Conservation (phyloP, 768 basidiomycete species). For the Rhizopogon vesiculosus region DNA sequence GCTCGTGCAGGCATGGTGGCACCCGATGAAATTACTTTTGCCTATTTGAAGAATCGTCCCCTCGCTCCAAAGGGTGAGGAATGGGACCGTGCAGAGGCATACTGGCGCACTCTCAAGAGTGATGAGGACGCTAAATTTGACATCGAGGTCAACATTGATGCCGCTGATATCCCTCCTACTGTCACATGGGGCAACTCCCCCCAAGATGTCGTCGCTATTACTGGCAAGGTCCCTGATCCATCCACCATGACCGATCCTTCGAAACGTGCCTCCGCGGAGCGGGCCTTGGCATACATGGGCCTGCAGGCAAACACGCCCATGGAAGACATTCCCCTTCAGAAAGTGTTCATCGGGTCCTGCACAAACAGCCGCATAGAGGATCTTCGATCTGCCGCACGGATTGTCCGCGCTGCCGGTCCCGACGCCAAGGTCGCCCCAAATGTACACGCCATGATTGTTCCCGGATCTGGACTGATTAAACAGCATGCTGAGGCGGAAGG, state of each 20-base stretch:
- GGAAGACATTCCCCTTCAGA: conserved; percentile 78
- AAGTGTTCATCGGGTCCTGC: conserved; percentile 92
- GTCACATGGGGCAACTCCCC: conserved; percentile 94
- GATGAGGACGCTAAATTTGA: conserved; percentile 87
- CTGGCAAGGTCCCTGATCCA: conserved; percentile 77
- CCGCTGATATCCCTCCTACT: conserved; percentile 84
- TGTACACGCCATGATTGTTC: conserved; percentile 87
- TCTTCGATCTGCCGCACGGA: conserved; percentile 77
- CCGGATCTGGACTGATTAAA: conserved; percentile 87
- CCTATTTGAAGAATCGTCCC: conserved; percentile 77
- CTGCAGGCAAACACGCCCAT: conserved; percentile 73
- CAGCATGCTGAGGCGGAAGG: conserved; percentile 90
- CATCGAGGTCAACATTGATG: conserved; percentile 72
- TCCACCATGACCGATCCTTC: conserved; percentile 55
- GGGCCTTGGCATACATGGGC: conserved; percentile 85
- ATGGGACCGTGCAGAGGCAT: conserved; percentile 82
- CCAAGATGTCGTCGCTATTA: conserved; percentile 83
- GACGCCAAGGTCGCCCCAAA: conserved; percentile 69
- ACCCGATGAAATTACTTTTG: conserved; percentile 83
- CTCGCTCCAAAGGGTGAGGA: conserved; percentile 78
- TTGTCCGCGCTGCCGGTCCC: conserved; percentile 69
- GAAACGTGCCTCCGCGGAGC: conserved; percentile 65
- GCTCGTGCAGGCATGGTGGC: conserved; percentile 93
- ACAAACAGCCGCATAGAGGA: conserved; percentile 95
- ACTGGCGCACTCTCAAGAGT: conserved; percentile 76